phyloP scores from a whole-genome alignment of 2,329 filamentous ascomycete genomes.

The Fusarium solani-melongenae region DNA sequence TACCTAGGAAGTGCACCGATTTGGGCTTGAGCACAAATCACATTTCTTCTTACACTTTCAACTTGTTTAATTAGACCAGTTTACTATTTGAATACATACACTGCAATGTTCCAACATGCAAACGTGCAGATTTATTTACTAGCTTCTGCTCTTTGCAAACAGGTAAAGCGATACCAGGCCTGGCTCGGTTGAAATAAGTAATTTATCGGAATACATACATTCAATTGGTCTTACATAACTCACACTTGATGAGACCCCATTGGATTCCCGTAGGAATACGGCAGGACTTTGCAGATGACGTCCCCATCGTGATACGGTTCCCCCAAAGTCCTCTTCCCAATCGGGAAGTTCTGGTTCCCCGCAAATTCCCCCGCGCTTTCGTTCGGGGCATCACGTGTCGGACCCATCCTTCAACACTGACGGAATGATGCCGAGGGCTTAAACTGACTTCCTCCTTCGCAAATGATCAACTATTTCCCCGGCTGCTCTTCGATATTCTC shows the following conservation, averaged over 20 bases:
- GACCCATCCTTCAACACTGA: background rate
- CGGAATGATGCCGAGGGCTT: background rate
- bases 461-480: background rate
- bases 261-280: background rate
- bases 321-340: background rate
- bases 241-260: too few relatives aligned
- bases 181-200: too few relatives aligned
- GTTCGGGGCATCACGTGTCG: background rate
- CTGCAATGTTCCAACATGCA: too few relatives aligned
- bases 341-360: background rate
- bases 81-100: too few relatives aligned
- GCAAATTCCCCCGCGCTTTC: background rate
- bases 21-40: too few relatives aligned
- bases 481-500: background rate
- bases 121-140: too few relatives aligned
- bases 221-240: too few relatives aligned
- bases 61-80: too few relatives aligned
- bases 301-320: background rate
- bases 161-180: too few relatives aligned
- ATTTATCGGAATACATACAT: too few relatives aligned
- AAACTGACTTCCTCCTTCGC: background rate
- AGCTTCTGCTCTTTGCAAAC: too few relatives aligned
- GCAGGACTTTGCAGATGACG: background rate
- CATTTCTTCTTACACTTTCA: too few relatives aligned
- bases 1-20: background rate